Base-by-base conservation (phyloP, 2,329 filamentous ascomycete genomes). In the Arthrobotrys sinensis region DNA sequence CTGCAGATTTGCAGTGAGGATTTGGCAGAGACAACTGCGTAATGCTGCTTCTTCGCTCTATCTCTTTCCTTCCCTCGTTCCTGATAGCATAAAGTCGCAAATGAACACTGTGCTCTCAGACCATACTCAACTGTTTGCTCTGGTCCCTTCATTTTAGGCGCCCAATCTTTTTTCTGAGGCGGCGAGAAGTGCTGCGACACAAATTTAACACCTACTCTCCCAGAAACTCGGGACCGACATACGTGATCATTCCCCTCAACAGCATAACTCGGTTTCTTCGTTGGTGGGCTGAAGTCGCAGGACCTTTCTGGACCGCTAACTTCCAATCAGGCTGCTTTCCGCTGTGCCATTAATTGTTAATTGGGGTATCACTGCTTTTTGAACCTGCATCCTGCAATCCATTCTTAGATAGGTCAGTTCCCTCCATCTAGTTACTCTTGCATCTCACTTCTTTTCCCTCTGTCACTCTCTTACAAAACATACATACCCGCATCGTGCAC, bases 361-460 rank as follows among this genome's bases (percentile, higher is more conserved):
- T 66, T 57, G 43, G 24, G 52, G 52, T 38, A 78, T 78, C 67
- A 64, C 67, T 64, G n/a, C 45, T 50, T 32, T 43, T 71, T 36
- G 46, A 64, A 50, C 43, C 55, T 67, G 53, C 67, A 36, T 73
- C 69, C 69, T 72, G 69, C 69, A 73, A 66, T 71, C 52, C 67
- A 72, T 78, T 78, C 67, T 78, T 71, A 78, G 67, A 64, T 40
- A 66, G 67, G 75, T 78, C 68, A 65, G 67, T 72, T 38, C 57
- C 65, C 19, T 53, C 28, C 55, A 40, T 64, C n/a, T 64, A n/a
- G n/a, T n/a, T n/a, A 43, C 46, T 70, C 52, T 40, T 53, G 65
- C 66, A 64, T 66, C 52, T 63, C 66, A 32, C 45, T 78, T 68
- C 40, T 62, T 53, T 60, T 45, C 38, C 55, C 55, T 55, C 57